A percentile compares a stretch with the other conserved stretches of the same genome.
Evolutionary conservation across 1,139 yeast genomes (phyloP).

Genomic region (Saccharomyces hybrid): DNA sequence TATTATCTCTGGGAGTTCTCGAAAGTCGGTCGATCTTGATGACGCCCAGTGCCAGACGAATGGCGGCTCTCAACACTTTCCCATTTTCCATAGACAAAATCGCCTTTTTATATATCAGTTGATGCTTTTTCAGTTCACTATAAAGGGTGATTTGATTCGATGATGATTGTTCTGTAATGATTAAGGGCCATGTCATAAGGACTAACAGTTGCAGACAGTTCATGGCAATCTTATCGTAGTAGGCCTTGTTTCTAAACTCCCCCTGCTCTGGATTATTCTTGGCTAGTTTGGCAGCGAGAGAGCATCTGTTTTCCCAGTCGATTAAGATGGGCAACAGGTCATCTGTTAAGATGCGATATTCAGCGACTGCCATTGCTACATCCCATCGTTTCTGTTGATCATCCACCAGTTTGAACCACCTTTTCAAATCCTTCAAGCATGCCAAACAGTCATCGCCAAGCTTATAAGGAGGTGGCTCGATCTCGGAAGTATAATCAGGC

Average conservation of each 20-base stretch:
- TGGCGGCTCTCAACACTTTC: slow-evolving; percentile 56
- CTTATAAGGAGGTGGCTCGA: slow-evolving; percentile 51
- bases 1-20: slow-evolving; percentile 65
- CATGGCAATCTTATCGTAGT: slow-evolving; percentile 56
- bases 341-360: slow-evolving; percentile 60
- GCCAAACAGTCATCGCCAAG: slow-evolving; percentile 89
- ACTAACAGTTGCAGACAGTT: slow-evolving; percentile 74
- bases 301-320: slow-evolving; percentile 54
- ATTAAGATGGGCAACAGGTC: slow-evolving; percentile 72
- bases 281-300: slow-evolving; percentile 26
- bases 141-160: slow-evolving; percentile 49
- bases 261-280: slow-evolving; percentile 31
- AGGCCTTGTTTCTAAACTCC: slow-evolving; percentile 22
- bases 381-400: slow-evolving; percentile 61
- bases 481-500: slow-evolving; percentile 34
- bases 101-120: slow-evolving; percentile 62
- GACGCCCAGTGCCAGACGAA: slow-evolving; percentile 63
- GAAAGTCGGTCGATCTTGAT: slow-evolving; percentile 47
- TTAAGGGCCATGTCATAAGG: slow-evolving; percentile 80
- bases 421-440: slow-evolving; percentile 77
- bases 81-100: slow-evolving; percentile 55
- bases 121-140: slow-evolving; percentile 58
- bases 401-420: slow-evolving; percentile 83
- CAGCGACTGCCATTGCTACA: slow-evolving; percentile 85
- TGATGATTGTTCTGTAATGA: slow-evolving; percentile 44